Evolutionary conservation across 148 eudicot genomes (phyloP), one percentile per base, ranked within the genome.

Genomic region (Rhododendron griersonianum): DNA sequence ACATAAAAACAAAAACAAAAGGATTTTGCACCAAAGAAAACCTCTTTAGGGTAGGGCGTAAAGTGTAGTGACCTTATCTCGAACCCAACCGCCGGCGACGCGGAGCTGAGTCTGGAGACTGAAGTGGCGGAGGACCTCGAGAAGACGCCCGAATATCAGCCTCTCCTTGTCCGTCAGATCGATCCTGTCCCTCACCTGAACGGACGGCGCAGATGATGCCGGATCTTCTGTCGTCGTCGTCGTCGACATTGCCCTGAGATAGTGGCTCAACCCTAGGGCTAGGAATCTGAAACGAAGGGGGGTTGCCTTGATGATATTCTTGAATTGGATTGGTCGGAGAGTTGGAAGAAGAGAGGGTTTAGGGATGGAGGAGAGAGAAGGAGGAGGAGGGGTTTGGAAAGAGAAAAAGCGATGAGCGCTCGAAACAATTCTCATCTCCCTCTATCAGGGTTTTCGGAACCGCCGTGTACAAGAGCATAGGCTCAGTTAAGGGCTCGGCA

Each of bases 81-180:
- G 96, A 35, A 96, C 99, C 99, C 99, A 96, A 50, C 99, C 99
- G 2, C 99, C 99, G 19, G 99, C 99, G 61, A 96, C 98, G 8
- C 98, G 96, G 30, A 96, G 99, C 90, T 96, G 95, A 37, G 98
- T 95, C 37, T 90, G 78, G 57, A 96, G 94, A 47, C 80, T 87
- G 63, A 92, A 95, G 84, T 94, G 93, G 76, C 83, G 80, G 45
- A 95, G 81, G 44, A 95, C 99, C 33, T 92, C 89, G 57, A 93
- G 89, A 50, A 96, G 94, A 2, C 93, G 93, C 9, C 90, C 89
- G 84, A 95, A 95, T 67, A 96, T 95, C 50, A 75, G 86, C 18
- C 85, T 63, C 86, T 96, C 99, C 87, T 94, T 92, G 18, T 88
- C 96, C 4, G 95, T 95, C 61, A 96, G 87, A 85, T 91, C 93